phyloP scores from a whole-genome alignment of 768 basidiomycete species.

The Aureoboletus auriporus region DNA sequence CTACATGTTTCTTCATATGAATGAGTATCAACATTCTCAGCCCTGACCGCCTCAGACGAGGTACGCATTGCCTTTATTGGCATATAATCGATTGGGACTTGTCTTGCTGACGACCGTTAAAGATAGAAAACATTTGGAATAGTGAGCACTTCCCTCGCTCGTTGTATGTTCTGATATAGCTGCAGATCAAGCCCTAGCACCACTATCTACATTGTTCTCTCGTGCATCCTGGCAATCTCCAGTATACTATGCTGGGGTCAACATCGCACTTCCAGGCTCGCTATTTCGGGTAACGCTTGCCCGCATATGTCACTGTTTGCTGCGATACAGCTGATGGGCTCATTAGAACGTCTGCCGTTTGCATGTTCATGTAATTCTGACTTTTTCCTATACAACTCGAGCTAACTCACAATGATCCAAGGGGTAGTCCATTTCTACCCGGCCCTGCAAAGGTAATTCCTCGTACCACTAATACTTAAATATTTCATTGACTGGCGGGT shows the following conservation, averaged over 20 bases:
- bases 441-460: not conserved
- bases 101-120: too few relatives aligned
- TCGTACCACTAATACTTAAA: too few relatives aligned
- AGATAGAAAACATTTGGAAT: conserved; percentile 2
- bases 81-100: too few relatives aligned
- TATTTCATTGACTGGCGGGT: not conserved
- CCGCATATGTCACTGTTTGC: not conserved
- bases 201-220: not conserved
- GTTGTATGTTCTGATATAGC: not conserved
- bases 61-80: not conserved
- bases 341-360: not conserved
- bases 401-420: too few relatives aligned
- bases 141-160: not conserved
- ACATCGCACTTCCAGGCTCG: not conserved
- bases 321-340: not conserved
- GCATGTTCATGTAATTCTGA: not conserved
- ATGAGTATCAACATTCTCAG: not conserved
- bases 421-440: too few relatives aligned
- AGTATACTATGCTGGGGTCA: not conserved
- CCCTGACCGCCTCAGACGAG: not conserved
- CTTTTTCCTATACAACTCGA: not conserved
- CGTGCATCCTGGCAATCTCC: not conserved
- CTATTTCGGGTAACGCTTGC: not conserved
- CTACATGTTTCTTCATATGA: not conserved
- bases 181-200: not conserved